Percentiles rank a stretch among this genome's conserved stretches.
Evolutionary conservation across 257 asterid species (phyloP).

Genomic region (Apocynum venetum): DNA sequence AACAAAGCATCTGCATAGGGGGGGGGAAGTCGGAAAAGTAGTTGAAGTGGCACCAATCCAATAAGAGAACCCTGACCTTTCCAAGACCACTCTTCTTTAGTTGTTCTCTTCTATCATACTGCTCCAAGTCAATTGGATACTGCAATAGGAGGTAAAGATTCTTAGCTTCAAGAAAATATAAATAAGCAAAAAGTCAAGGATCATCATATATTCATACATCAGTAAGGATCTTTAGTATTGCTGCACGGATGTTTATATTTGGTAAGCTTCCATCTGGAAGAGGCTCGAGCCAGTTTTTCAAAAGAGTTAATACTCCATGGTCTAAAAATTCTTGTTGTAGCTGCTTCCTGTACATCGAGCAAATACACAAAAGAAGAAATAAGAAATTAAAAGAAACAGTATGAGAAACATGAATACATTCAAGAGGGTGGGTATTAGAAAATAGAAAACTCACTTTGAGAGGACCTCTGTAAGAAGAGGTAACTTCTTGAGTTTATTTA

Average conservation of each 20-base stretch:
- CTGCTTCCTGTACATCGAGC: conserved; percentile 61
- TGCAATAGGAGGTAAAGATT: conserved; percentile 36
- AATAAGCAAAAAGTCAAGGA: not conserved
- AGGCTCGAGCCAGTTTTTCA: conserved; percentile 94
- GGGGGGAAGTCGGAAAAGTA: not conserved
- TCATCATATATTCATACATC: conserved; percentile 46
- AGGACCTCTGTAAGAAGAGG: conserved; percentile 87
- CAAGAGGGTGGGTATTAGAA: conserved; percentile 11
- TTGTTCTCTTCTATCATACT: conserved; percentile 74
- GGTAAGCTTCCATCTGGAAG: conserved; percentile 98
- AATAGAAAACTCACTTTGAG: conserved; percentile 58
- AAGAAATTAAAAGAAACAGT: not conserved
- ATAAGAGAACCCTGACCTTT: conserved; percentile 48
- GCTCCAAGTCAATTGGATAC: conserved; percentile 92
- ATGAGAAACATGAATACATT: not conserved
- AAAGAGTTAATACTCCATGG: conserved; percentile 78
- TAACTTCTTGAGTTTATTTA: conserved; percentile 77
- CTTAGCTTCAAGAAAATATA: conserved; percentile 21
- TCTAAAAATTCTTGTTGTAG: conserved; percentile 93
- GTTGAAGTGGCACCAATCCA: not conserved
- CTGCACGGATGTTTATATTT: conserved; percentile 83
- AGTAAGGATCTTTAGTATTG: conserved; percentile 69
- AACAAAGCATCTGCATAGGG: not conserved
- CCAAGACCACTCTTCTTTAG: conserved; percentile 90
- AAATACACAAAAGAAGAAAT: not conserved